Evolutionary conservation across 2,329 filamentous ascomycete genomes (phyloP).

Genomic region (Phaeosphaeriaceae sp.): DNA sequence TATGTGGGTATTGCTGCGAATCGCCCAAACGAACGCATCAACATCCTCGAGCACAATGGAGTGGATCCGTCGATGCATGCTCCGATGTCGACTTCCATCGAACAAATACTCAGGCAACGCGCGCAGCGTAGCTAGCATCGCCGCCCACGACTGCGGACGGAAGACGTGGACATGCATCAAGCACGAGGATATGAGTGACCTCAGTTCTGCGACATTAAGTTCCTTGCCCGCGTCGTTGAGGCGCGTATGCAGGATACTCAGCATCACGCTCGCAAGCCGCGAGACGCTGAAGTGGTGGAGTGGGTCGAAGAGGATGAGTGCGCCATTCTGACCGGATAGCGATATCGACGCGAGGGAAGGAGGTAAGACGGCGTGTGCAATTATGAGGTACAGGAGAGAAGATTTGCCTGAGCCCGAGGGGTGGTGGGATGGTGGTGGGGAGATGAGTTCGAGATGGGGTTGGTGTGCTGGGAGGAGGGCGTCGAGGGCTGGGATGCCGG

Average conservation of each 20-base stretch:
- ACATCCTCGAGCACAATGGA: slow-evolving; percentile 63
- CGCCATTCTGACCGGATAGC: slow-evolving; percentile 52
- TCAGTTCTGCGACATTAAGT: slow-evolving; percentile 12
- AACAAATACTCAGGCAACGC: slow-evolving; percentile 60
- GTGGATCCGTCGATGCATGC: slow-evolving; percentile 55
- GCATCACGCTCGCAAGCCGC: slow-evolving; percentile 53
- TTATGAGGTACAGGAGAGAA: slow-evolving; percentile 64
- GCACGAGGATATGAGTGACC: slow-evolving; percentile 43
- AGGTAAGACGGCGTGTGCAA: slow-evolving; percentile 60
- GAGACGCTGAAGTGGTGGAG: slow-evolving; percentile 61
- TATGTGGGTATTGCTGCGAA: too few relatives aligned
- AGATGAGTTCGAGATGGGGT: slow-evolving; percentile 61
- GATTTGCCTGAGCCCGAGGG: slow-evolving; percentile 63
- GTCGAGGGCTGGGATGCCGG: slow-evolving; percentile 59
- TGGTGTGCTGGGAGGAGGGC: slow-evolving; percentile 26
- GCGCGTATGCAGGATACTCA: slow-evolving; percentile 13
- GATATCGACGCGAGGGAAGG: slow-evolving; percentile 12
- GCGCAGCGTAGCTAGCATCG: slow-evolving; percentile 58
- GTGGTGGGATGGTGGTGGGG: slow-evolving; percentile 46
- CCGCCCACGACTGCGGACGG: slow-evolving; percentile 59
- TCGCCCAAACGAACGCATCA: slow-evolving; percentile 54
- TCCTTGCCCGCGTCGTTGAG: neutral
- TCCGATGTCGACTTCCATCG: slow-evolving; percentile 56
- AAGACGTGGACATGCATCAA: slow-evolving; percentile 67
- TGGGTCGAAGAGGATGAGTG: slow-evolving; percentile 63